These are phyloP conservation scores for Euphrasia arctica DNA, from an alignment of 305 asterid genomes.

Conservation along the genomic window DNA sequence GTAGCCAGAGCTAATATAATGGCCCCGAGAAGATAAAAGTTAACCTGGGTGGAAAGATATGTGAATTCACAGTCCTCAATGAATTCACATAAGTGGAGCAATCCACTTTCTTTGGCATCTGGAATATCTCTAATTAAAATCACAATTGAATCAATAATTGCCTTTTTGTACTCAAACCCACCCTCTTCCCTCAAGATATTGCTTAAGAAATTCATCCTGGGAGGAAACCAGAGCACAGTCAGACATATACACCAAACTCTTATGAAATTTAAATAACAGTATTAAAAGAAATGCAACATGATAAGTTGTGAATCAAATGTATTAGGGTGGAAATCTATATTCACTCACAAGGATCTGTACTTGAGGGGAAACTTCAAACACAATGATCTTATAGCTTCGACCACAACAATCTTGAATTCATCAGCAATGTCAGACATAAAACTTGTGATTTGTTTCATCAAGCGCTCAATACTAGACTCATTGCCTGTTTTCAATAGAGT, in stretches of 20 bases:
- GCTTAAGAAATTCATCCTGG: constrained; percentile 98
- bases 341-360: constrained; percentile 94
- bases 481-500: constrained; percentile 97
- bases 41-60: constrained; percentile 98
- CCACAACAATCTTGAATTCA: constrained; percentile 99
- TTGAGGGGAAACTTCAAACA: constrained; percentile 98
- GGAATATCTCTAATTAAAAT: constrained; percentile 97
- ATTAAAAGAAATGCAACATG: constrained; percentile 15
- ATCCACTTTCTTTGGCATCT: constrained; percentile 97
- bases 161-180: constrained; percentile 98
- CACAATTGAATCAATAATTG: constrained; percentile 96
- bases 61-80: constrained; percentile 99
- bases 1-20: constrained; percentile 5
- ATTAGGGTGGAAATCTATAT: constrained; percentile 16
- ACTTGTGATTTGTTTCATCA: constrained; percentile 95
- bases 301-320: constrained; percentile 11
- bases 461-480: constrained; percentile 95
- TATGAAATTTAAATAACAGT: neutral
- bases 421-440: constrained; percentile 99
- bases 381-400: constrained; percentile 93
- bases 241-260: constrained; percentile 3
- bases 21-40: constrained; percentile 25
- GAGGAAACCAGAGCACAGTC: constrained; percentile 18
- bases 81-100: constrained; percentile 95
- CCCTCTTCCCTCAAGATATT: constrained; percentile 98